Conservation (phyloP, 306 rosid genomes). For the Neltuma alba region DNA sequence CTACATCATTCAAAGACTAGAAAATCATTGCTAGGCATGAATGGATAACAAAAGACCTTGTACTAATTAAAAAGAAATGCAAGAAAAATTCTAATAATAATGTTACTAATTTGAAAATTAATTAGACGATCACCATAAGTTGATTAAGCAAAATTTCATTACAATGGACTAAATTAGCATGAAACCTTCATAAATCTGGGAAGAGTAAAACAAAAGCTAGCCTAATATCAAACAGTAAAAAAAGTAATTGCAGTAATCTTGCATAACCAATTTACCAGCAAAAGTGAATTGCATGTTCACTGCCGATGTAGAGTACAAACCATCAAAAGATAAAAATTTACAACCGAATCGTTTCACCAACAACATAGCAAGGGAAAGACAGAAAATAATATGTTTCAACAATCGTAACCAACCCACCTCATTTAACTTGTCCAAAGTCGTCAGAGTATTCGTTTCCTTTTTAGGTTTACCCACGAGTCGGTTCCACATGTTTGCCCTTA, state of each 20-base stretch:
- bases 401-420: constrained; percentile 56
- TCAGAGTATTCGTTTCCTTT: constrained; percentile 67
- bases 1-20: constrained; percentile 48
- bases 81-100: not conserved
- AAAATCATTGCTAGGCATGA: constrained; percentile 19
- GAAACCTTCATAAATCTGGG: not conserved
- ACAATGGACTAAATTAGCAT: not conserved
- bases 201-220: not conserved
- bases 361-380: not conserved
- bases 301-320: not conserved
- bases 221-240: not conserved
- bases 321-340: not conserved
- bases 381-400: not conserved
- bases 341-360: not conserved
- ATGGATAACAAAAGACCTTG: not conserved
- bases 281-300: not conserved
- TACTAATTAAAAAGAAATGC: not conserved
- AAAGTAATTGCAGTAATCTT: not conserved
- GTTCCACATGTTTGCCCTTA: constrained; percentile 66
- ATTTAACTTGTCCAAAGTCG: constrained; percentile 78
- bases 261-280: not conserved
- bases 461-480: constrained; percentile 86
- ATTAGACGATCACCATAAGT: not conserved
- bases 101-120: not conserved
- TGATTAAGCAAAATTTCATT: constrained; percentile 9